Conservation (phyloP, 176 grass and related monocot species). For the Lolium perenne region DNA sequence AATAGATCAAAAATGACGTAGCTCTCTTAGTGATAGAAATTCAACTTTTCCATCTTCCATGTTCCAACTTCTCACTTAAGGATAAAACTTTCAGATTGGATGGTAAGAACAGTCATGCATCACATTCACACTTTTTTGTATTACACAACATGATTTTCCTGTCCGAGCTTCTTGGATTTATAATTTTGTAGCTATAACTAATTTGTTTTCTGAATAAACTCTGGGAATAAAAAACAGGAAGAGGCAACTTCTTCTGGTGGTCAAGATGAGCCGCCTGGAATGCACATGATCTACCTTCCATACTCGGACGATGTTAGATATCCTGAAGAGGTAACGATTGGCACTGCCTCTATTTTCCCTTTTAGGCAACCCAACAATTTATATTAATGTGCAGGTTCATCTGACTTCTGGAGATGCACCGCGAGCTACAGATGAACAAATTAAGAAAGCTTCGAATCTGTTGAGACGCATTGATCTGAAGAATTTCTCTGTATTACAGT, state of each 20-base stretch:
- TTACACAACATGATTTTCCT: background rate
- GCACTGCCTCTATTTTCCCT: conserved; percentile 21
- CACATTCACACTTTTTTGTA: background rate
- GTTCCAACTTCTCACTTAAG: conserved; percentile 17
- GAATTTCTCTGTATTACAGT: conserved; percentile 69
- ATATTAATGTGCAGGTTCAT: conserved; percentile 62
- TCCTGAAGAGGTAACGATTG: conserved; percentile 76
- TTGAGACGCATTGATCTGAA: conserved; percentile 84
- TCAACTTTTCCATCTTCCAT: background rate
- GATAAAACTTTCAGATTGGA: background rate
- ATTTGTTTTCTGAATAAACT: conserved; percentile 38
- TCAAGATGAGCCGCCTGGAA: conserved; percentile 87
- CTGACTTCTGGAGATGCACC: conserved; percentile 55
- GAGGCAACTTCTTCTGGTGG: conserved; percentile 65
- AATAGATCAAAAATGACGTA: conserved; percentile 22
- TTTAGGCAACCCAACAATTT: conserved; percentile 26
- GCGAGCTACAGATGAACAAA: conserved; percentile 82
- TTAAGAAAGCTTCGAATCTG: conserved; percentile 73
- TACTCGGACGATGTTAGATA: conserved; percentile 94
- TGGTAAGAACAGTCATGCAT: background rate
- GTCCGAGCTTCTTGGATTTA: conserved; percentile 16
- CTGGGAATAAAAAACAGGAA: conserved; percentile 62
- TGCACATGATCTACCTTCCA: conserved; percentile 97
- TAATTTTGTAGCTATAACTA: conserved; percentile 21
- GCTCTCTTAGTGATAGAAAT: background rate